Evolutionary conservation across 768 basidiomycete species (phyloP).

Genomic region (Phaffia australis): DNA sequence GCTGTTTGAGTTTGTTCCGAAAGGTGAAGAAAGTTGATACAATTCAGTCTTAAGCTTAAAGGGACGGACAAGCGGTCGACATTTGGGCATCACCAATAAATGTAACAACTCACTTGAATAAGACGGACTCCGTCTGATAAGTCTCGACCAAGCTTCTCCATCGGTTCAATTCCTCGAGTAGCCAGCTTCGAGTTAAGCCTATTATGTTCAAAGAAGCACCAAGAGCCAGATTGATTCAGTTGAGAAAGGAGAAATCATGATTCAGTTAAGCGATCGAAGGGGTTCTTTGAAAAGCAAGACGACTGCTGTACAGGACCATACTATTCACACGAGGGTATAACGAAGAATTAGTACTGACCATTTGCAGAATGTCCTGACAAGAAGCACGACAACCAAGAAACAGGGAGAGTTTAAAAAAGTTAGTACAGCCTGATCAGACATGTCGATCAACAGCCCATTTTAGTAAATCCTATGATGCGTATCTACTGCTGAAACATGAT

Average conservation of each 20-base stretch:
- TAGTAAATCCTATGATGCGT: too few relatives aligned
- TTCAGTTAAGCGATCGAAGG: too few relatives aligned
- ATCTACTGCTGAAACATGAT: too few relatives aligned
- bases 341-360: not conserved
- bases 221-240: too few relatives aligned
- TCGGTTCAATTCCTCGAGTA: conserved; percentile 66
- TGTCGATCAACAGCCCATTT: too few relatives aligned
- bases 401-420: not conserved
- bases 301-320: not conserved
- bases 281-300: too few relatives aligned
- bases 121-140: conserved; percentile 89
- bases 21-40: not conserved
- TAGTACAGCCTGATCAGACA: too few relatives aligned
- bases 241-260: not conserved
- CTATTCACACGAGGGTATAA: not conserved
- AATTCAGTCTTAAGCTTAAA: not conserved
- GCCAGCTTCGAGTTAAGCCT: conserved; percentile 97
- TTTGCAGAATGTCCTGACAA: conserved; percentile 24
- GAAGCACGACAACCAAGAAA: not conserved
- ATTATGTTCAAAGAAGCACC: not conserved
- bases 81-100: not conserved
- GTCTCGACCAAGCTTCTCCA: conserved; percentile 80
- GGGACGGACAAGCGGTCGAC: not conserved
- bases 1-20: too few relatives aligned
- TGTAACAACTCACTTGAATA: conserved; percentile 66